phyloP scores from a whole-genome alignment of 2,329 filamentous ascomycete genomes.

The Apiospora marii region DNA sequence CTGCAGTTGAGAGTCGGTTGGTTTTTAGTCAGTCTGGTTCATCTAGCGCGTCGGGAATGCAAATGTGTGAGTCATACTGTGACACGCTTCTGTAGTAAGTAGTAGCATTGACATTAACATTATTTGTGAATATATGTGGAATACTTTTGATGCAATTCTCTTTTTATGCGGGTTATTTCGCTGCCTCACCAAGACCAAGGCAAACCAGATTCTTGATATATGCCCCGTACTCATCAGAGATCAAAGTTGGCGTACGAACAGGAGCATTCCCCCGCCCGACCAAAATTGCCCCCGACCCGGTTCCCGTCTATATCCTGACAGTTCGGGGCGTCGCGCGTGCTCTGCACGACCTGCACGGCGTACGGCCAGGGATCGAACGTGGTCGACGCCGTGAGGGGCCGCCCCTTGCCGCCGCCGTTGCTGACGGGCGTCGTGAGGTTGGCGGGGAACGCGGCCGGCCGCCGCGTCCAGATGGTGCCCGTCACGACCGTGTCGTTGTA shows the following conservation, averaged over 20 bases:
- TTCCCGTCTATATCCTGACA: conserved; percentile 55
- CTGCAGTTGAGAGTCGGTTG: neutral
- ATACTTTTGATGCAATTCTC: too few species aligned
- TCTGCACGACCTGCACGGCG: conserved; percentile 63
- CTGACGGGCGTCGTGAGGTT: conserved; percentile 32
- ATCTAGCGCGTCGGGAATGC: neutral
- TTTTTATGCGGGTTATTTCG: too few species aligned
- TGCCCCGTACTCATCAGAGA: neutral
- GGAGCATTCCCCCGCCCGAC: conserved; percentile 43
- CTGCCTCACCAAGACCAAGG: too few species aligned
- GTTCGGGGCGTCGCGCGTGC: conserved; percentile 58
- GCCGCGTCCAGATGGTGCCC: conserved; percentile 66
- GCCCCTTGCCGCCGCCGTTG: conserved; percentile 18
- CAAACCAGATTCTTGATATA: too few species aligned
- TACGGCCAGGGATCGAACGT: conserved; percentile 62
- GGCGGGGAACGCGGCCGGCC: conserved; percentile 41
- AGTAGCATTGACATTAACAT: too few species aligned
- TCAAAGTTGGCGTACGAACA: conserved; percentile 50
- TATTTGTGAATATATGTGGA: too few species aligned
- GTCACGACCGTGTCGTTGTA: conserved; percentile 64
- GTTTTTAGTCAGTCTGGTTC: neutral
- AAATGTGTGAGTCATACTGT: too few species aligned
- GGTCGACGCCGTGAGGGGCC: conserved; percentile 39
- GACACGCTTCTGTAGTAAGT: too few species aligned
- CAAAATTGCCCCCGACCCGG: conserved; percentile 46